A percentile compares a stretch with the other conserved stretches of the same genome.
Conservation (phyloP, 225 moss, liverwort and hornwort genomes). For the Antitrichia curtipendula region DNA sequence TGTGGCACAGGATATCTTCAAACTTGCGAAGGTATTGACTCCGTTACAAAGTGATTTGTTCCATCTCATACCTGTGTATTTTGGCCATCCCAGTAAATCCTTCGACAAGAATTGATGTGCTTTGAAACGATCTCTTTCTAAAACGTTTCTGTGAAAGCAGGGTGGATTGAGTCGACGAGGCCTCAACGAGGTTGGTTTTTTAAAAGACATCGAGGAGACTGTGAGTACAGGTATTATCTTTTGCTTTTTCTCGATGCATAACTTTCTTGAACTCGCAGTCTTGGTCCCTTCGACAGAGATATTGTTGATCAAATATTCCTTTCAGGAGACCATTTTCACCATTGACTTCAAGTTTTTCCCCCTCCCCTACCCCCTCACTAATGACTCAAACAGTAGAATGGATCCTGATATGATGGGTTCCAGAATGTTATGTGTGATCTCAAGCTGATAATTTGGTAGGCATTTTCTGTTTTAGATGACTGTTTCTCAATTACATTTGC, state of each 20-base stretch:
- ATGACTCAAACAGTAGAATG: background rate
- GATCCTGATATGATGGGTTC: background rate
- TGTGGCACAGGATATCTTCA: constrained; percentile 76
- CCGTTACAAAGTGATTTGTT: background rate
- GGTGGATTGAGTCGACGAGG: constrained; percentile 69
- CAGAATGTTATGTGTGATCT: background rate
- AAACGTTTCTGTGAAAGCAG: constrained; percentile 11
- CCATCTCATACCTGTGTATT: background rate
- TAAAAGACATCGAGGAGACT: constrained; percentile 71
- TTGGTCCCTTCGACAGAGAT: background rate
- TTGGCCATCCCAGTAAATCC: background rate
- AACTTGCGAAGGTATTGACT: constrained; percentile 61
- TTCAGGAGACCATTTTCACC: background rate
- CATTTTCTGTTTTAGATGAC: background rate
- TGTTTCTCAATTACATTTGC: background rate
- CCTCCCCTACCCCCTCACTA: background rate
- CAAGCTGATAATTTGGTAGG: background rate
- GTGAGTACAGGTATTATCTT: constrained; percentile 53
- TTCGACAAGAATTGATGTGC: background rate
- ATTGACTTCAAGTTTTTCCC: background rate
- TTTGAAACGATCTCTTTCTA: background rate
- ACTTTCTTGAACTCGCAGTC: background rate
- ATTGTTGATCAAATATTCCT: background rate
- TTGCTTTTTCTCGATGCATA: background rate
- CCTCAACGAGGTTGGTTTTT: constrained; percentile 61